phyloP scores from a whole-genome alignment of 345 rosid species.

The Gynandropsis gynandra region DNA sequence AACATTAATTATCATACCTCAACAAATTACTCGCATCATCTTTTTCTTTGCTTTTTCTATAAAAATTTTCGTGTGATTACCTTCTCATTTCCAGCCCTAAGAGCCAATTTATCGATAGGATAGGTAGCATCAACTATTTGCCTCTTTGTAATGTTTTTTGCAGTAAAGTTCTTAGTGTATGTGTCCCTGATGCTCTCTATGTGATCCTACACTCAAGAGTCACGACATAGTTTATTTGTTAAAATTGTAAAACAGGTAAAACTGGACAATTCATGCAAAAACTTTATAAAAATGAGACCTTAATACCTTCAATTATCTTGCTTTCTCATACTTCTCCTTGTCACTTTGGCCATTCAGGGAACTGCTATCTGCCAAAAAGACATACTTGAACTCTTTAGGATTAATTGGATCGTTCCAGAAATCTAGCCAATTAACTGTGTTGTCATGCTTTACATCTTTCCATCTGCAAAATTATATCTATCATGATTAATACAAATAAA shows the following conservation, averaged over 20 bases:
- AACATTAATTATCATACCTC: background rate
- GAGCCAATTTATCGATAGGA: constrained; percentile 95
- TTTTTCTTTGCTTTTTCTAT: no score
- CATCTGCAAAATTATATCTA: constrained; percentile 53
- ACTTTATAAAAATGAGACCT: constrained; percentile 14
- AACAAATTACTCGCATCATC: background rate
- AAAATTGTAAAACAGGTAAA: no score
- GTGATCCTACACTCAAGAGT: constrained; percentile 63
- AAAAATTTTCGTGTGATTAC: no score
- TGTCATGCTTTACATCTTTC: constrained; percentile 95
- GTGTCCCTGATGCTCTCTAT: no score
- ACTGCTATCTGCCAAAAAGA: constrained; percentile 97
- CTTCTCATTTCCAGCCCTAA: constrained; percentile 99
- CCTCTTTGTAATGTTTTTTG: constrained; percentile 52
- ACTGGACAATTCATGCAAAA: no score
- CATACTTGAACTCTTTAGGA: no score
- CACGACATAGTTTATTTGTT: no score
- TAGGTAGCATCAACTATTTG: constrained; percentile 98
- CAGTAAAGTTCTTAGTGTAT: constrained; percentile 66
- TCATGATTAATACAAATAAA: constrained; percentile 28
- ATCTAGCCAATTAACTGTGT: constrained; percentile 98
- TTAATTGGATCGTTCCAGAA: constrained; percentile 98
- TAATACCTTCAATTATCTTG: constrained; percentile 86
- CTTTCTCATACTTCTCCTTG: constrained; percentile 96
- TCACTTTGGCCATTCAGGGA: constrained; percentile 96